Evolutionary conservation across 257 asterid species (phyloP).

Genomic region (Solanum chaucha): DNA sequence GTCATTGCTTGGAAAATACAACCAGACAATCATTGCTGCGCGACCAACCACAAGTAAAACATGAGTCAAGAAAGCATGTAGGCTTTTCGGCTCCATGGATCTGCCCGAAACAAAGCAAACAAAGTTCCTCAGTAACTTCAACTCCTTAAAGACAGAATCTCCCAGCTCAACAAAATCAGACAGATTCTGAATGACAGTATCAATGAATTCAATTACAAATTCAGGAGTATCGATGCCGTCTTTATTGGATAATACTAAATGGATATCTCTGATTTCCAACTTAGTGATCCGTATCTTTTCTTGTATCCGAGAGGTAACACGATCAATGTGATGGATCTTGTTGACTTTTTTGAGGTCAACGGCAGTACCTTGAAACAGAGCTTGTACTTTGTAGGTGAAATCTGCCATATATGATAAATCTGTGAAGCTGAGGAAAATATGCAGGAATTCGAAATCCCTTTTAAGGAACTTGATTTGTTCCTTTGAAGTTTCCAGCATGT

Average conservation of each 20-base stretch:
- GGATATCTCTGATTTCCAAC: not conserved
- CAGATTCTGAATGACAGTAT: not conserved
- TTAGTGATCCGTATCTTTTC: not conserved
- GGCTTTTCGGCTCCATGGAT: not conserved
- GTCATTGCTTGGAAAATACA: no score
- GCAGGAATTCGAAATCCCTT: not conserved
- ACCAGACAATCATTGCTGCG: not conserved
- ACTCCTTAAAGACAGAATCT: not conserved
- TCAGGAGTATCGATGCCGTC: not conserved
- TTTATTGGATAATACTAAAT: not conserved
- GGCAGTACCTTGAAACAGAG: not conserved
- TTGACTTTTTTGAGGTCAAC: not conserved
- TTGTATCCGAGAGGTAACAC: not conserved
- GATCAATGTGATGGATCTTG: not conserved
- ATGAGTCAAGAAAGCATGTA: not conserved
- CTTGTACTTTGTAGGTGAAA: not conserved
- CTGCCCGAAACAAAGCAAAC: not conserved
- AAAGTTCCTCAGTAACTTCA: not conserved
- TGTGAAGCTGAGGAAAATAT: not conserved
- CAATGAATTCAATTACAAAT: not conserved
- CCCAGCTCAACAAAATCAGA: not conserved
- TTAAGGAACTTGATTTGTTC: not conserved
- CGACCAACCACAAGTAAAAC: not conserved
- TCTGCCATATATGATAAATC: not conserved
- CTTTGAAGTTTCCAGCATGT: not conserved